A percentile compares a stretch with the other conserved stretches of the same genome.
phyloP scores from a whole-genome alignment of 805 yeast species.

The Clavispora santaluciae region DNA sequence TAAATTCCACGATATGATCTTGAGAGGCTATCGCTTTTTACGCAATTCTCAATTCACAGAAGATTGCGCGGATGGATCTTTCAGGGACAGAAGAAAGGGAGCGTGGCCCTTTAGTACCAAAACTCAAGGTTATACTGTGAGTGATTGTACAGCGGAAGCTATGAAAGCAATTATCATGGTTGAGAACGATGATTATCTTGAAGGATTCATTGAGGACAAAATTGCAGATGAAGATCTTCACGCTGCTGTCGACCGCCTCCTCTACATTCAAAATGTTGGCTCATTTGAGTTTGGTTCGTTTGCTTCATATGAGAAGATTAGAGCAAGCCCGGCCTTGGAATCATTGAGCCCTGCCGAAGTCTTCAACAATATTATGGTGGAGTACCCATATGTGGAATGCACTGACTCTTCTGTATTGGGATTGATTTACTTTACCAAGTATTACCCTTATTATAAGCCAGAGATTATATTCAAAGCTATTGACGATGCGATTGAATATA shows the following conservation, averaged over 20 bases:
- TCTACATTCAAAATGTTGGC: constrained; percentile 74
- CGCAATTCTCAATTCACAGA: constrained; percentile 80
- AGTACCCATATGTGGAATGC: constrained; percentile 97
- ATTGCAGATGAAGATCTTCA: constrained; percentile 52
- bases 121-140: constrained; percentile 92
- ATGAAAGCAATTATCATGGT: constrained; percentile 93
- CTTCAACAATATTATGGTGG: constrained; percentile 97
- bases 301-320: constrained; percentile 83
- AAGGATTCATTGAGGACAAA: constrained; percentile 28
- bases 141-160: constrained; percentile 96
- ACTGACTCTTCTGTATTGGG: constrained; percentile 95
- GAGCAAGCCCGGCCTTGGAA: constrained; percentile 76
- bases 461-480: constrained; percentile 68
- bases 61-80: constrained; percentile 72
- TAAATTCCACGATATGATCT: constrained; percentile 59
- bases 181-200: constrained; percentile 53
- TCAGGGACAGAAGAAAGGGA: constrained; percentile 78
- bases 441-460: constrained; percentile 58
- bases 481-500: constrained; percentile 66
- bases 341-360: constrained; percentile 93
- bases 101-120: constrained; percentile 97
- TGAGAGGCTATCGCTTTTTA: constrained; percentile 65
- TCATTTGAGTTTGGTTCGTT: constrained; percentile 84
- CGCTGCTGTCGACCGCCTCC: constrained; percentile 70
- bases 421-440: constrained; percentile 65